Conservation (phyloP, 2,329 filamentous ascomycete genomes). For the Aureobasidium sp. region DNA sequence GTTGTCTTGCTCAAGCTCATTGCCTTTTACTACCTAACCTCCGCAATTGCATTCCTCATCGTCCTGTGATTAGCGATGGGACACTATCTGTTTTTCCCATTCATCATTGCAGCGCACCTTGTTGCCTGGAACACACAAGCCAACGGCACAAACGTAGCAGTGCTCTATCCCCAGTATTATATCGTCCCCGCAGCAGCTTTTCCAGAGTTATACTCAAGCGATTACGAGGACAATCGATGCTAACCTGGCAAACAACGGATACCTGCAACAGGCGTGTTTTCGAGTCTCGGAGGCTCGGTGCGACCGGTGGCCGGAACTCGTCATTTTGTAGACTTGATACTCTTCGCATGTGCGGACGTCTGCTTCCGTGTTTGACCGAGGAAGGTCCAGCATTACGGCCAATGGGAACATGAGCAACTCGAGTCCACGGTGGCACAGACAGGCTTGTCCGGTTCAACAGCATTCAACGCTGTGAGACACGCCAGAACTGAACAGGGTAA, state of each 20-base stretch:
- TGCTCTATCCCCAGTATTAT: no score
- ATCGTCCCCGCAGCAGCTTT: background rate
- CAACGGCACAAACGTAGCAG: no score
- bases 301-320: background rate
- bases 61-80: background rate
- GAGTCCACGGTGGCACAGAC: constrained; percentile 2
- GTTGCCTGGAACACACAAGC: no score
- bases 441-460: constrained; percentile 4
- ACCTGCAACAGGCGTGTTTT: background rate
- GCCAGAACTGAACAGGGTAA: background rate
- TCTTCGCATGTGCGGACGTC: background rate
- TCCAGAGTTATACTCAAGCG: background rate
- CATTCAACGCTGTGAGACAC: background rate
- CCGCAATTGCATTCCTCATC: background rate
- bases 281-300: background rate
- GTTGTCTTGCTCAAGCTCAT: background rate
- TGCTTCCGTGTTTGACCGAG: background rate
- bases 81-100: background rate
- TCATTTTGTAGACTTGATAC: background rate
- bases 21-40: background rate
- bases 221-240: background rate
- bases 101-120: background rate
- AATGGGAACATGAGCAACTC: background rate
- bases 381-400: background rate
- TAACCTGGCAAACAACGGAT: background rate